Evolutionary conservation across 2,329 filamentous ascomycete genomes (phyloP).

Genomic region (Nigrospora sphaerica): DNA sequence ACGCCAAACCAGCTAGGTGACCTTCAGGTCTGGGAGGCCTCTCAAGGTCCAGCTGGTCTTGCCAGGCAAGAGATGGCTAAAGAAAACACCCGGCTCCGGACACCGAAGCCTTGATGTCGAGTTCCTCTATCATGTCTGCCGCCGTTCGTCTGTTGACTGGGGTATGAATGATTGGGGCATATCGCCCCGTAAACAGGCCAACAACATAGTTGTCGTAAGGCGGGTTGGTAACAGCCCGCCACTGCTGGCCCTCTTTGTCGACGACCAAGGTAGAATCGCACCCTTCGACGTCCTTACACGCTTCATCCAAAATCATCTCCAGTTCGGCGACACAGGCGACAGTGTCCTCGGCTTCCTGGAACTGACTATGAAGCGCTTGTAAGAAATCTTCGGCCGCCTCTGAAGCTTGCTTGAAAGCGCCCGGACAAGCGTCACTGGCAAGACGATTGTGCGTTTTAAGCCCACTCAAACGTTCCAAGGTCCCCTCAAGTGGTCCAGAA

Average conservation of each 20-base stretch:
- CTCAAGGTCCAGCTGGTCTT: too few relatives aligned
- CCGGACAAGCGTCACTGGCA: background rate
- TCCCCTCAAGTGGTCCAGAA: too few relatives aligned
- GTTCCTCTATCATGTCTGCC: slow-evolving; percentile 9
- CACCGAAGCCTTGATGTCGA: background rate
- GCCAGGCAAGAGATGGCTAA: too few relatives aligned
- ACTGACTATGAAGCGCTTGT: background rate
- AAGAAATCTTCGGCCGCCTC: slow-evolving; percentile 3
- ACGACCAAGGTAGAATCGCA: background rate
- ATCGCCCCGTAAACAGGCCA: slow-evolving; percentile 9
- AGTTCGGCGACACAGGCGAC: background rate
- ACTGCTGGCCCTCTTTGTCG: slow-evolving; percentile 2
- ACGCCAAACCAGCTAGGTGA: too few relatives aligned
- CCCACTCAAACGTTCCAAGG: background rate
- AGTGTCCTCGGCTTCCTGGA: background rate
- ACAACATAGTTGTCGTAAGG: slow-evolving; percentile 9
- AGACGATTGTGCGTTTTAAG: background rate
- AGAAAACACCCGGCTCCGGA: too few relatives aligned
- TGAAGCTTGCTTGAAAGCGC: background rate
- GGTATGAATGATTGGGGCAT: slow-evolving; percentile 12
- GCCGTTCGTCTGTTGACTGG: slow-evolving; percentile 11
- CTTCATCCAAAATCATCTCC: background rate
- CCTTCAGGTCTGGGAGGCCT: too few relatives aligned
- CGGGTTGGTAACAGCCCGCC: slow-evolving; percentile 6
- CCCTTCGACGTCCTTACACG: background rate